phyloP scores from a whole-genome alignment of 2,329 filamentous ascomycete species.

The Mariannaea elegans region DNA sequence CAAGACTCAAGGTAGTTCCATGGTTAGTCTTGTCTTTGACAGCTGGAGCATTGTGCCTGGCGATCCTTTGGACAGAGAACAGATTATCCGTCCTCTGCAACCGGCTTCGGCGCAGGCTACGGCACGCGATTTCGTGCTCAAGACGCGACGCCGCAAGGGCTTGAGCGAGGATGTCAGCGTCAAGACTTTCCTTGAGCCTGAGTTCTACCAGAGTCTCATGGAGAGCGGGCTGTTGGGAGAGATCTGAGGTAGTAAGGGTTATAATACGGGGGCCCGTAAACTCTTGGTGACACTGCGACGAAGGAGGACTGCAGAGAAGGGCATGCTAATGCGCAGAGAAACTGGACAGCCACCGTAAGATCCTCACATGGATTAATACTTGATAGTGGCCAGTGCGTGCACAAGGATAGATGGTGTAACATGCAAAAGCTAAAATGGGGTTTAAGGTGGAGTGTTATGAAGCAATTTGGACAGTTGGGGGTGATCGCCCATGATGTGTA shows the following conservation, averaged over 20 bases:
- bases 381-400: constrained; percentile 19
- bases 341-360: constrained; percentile 23
- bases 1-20: constrained; percentile 92
- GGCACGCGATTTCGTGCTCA: constrained; percentile 94
- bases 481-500: background rate
- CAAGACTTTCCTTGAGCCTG: constrained; percentile 94
- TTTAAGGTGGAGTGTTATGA: constrained; percentile 9
- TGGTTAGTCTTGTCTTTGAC: constrained; percentile 92
- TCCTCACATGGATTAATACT: constrained; percentile 26
- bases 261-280: constrained; percentile 1
- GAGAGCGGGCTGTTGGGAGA: constrained; percentile 86
- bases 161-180: constrained; percentile 95
- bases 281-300: background rate
- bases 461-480: no score
- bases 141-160: constrained; percentile 93
- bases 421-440: constrained; percentile 23
- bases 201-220: constrained; percentile 87
- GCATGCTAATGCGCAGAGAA: constrained; percentile 18
- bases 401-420: constrained; percentile 28
- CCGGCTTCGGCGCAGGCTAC: constrained; percentile 89
- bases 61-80: constrained; percentile 89
- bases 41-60: constrained; percentile 96
- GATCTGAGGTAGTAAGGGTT: constrained; percentile 33
- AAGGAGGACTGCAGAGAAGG: constrained; percentile 21
- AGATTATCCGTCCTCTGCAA: constrained; percentile 84